These are phyloP conservation scores for Ophiostoma sp. DNA, from an alignment of 2,329 filamentous ascomycete species.

Conservation along the genomic window DNA sequence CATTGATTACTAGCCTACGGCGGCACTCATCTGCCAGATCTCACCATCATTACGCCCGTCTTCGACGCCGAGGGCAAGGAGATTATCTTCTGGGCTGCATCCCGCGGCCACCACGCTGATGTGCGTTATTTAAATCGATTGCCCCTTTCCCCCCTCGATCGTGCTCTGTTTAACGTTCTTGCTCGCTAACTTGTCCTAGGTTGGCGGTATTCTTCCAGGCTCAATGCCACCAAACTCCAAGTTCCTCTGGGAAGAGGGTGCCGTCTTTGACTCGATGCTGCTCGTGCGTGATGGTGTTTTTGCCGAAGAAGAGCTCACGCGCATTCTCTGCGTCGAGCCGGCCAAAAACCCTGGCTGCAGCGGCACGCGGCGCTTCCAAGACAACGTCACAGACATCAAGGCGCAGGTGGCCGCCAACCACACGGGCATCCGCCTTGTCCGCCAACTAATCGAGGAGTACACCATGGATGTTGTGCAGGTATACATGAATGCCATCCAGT, in stretches of 20 bases:
- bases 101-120: conserved; percentile 73
- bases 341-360: conserved; percentile 62
- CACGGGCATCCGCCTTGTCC: conserved; percentile 69
- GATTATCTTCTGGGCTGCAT: conserved; percentile 77
- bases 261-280: conserved; percentile 61
- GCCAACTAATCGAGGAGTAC: conserved; percentile 65
- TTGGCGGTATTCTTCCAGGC: conserved; percentile 69
- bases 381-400: conserved; percentile 70
- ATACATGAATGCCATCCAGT: conserved; percentile 73
- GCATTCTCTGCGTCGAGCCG: conserved; percentile 42
- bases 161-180: too few relatives aligned
- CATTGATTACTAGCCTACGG: neutral
- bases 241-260: conserved; percentile 59
- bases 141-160: too few relatives aligned
- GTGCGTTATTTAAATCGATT: conserved; percentile 39
- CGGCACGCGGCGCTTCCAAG: conserved; percentile 63
- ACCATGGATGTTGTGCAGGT: conserved; percentile 62
- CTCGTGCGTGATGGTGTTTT: conserved; percentile 63
- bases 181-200: too few relatives aligned
- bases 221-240: conserved; percentile 74
- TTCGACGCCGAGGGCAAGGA: conserved; percentile 54
- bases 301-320: conserved; percentile 41
- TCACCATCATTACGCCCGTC: conserved; percentile 75
- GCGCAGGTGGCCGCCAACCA: conserved; percentile 70
- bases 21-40: conserved; percentile 69